Percentiles rank a stretch among this genome's conserved stretches.
Conservation (phyloP, 2,329 filamentous ascomycete species). For the Colletotrichum sp. region DNA sequence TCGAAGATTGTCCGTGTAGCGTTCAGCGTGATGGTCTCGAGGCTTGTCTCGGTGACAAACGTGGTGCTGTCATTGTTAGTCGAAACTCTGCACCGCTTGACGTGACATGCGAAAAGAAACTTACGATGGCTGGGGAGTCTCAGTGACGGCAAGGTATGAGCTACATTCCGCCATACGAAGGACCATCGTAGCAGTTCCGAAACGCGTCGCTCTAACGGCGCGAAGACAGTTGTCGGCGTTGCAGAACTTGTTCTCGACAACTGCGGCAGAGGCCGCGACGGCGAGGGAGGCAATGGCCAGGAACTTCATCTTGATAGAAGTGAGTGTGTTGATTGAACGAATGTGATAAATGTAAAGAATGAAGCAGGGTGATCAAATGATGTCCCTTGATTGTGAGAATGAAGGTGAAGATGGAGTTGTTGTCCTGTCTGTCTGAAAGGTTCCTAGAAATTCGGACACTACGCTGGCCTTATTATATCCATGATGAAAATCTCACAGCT, state of each 20-base stretch:
- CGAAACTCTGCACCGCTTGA: background rate
- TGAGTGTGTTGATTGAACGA: background rate
- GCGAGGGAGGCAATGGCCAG: constrained; percentile 37
- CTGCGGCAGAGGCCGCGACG: constrained; percentile 36
- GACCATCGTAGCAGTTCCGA: constrained; percentile 30
- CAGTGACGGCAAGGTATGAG: constrained; percentile 41
- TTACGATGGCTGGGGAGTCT: constrained; percentile 43
- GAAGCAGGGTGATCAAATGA: background rate
- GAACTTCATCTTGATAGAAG: constrained; percentile 41
- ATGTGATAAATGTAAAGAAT: background rate
- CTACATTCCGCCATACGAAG: constrained; percentile 42
- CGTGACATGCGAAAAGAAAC: constrained; percentile 13
- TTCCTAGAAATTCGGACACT: background rate
- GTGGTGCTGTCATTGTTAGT: background rate
- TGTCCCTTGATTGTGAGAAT: background rate
- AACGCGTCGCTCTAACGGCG: constrained; percentile 46
- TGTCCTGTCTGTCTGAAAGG: background rate
- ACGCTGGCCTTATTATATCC: background rate
- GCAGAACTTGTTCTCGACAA: constrained; percentile 33
- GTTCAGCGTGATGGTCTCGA: constrained; percentile 1
- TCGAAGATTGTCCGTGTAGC: background rate
- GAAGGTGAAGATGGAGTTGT: background rate
- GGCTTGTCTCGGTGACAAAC: constrained; percentile 5
- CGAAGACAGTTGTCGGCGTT: constrained; percentile 51
- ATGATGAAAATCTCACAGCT: background rate